Base-by-base conservation (phyloP, 352 stramenopile genomes). In the Aphanomyces cochlioides region DNA sequence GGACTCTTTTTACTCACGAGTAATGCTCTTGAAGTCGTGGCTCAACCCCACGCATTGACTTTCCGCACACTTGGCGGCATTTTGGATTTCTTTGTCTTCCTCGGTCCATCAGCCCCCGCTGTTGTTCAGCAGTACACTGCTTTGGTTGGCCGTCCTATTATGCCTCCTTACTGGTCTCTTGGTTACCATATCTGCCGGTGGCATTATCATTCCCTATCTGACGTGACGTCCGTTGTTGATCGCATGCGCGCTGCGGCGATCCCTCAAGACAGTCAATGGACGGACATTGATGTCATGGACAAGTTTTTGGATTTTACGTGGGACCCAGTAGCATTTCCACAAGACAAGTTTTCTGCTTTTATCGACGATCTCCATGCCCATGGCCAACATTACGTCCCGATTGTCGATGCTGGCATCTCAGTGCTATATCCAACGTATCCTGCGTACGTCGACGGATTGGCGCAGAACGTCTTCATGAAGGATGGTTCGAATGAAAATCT, bases 21-120 rank as follows among this genome's bases (percentile, higher is more conserved):
- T 0, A 96, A 96, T 43, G 90, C 87, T 1, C 93, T 97, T 81
- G 90, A 97, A 70, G 85, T 92, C 2, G 76, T 91, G 38, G 78
- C 84, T 34, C 85, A 87, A 54, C 72, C 73, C 1, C 56, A 80
- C 21, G 81, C 86, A 4, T 59, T 96, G 10, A 95, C 88, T 15
- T 96, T 92, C 69, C 85, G 88, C 5, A 73, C 85, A 0, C 89
- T 85, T 0, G 90, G 90, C 37, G 90, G 90, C 36, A 74, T 97
- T 36, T 37, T 96, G 5, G 90, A 97, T 60, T 74, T 96, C 3
- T 89, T 88, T 56, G 72, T 96, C 0, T 93, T 96, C 41, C 69
- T 78, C 6, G 90, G 90, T 0, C 79, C 87, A 7, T 81, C 74
- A 0, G 78, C 85, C 4, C 10, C 72, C 1, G 68, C 90, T 7